A percentile compares a stretch with the other conserved stretches of the same genome.
Evolutionary conservation across 805 yeast genomes (phyloP).

Genomic region (Zygotorulaspora sp.): DNA sequence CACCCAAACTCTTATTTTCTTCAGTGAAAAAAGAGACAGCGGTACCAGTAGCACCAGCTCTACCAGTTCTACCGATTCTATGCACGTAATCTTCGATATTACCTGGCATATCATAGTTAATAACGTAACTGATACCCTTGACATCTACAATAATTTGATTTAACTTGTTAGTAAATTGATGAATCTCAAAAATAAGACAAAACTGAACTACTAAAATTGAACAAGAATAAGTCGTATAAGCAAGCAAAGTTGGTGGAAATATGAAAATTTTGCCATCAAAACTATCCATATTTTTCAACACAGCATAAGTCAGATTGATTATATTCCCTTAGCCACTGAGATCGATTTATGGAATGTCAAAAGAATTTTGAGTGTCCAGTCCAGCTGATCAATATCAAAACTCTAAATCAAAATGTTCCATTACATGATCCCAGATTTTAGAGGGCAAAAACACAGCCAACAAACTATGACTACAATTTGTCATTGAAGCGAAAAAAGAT

Average conservation of each 20-base stretch:
- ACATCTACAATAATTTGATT: constrained; percentile 72
- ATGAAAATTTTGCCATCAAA: constrained; percentile 14
- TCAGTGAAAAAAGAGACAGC: constrained; percentile 93
- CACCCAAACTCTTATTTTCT: constrained; percentile 82
- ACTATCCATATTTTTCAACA: constrained; percentile 13
- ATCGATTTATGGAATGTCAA: too few species aligned
- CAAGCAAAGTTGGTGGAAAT: constrained; percentile 13
- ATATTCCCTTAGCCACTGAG: constrained; percentile 1
- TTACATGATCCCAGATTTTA: too few species aligned
- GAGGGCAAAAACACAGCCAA: constrained; percentile 11
- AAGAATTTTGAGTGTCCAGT: too few species aligned
- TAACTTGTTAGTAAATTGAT: constrained; percentile 4
- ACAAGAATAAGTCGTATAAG: constrained; percentile 3
- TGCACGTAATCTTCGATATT: constrained; percentile 98
- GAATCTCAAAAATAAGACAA: too few species aligned
- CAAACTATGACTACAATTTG: constrained; percentile 7
- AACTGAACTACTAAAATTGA: not conserved
- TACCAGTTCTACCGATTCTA: constrained; percentile 98
- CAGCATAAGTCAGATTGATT: constrained; percentile 5
- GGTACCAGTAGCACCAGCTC: constrained; percentile 96
- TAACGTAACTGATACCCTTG: constrained; percentile 90
- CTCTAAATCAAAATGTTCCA: too few species aligned
- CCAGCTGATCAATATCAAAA: constrained; percentile 9
- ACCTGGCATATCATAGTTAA: constrained; percentile 96
- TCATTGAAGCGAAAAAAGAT: constrained; percentile 5